Evolutionary conservation across 495 filamentous ascomycete species (phyloP), one percentile per base, ranked within the genome.

Genomic region (Penicillium paxilli): DNA sequence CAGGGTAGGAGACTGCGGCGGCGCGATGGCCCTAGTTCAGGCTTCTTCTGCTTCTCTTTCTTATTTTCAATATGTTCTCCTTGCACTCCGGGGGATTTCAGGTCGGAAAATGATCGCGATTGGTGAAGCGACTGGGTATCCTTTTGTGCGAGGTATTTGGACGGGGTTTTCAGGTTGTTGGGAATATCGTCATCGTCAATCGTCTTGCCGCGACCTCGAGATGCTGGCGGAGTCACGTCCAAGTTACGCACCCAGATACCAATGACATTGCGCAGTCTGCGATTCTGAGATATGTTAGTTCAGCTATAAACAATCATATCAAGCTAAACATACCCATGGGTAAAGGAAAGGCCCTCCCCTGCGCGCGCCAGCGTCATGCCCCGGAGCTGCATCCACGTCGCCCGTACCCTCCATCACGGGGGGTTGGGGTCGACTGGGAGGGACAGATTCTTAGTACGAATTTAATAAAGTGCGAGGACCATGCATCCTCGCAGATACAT

Each of bases 201-300:
- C 20, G 93, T 92, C 60, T 83, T 87, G 37, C 87, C 83, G 44
- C 83, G 83, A 47, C 81, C 71, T 37, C 83, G 76, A 12, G 66
- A 72, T 17, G 72, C 52, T 14, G 76, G 57, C 17, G 63, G 76
- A 20, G 70, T 70, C 44, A 92, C 83, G 49, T 84, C 81, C 30
- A 97, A 75, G 67, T 97, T 98, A 44, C 94, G 90, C 20, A 97
- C 72, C 42, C 88, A 92, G 44, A 98, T 85, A 47, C 89, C 91
- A 57, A 89, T 85, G 14, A 98, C 78, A 74, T 97, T 92, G 47
- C 94, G 85, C 23, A 98, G 79, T 67, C 87, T 92, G 59, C 92
- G 86, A 66, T 95, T 96, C 84, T 95, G 62, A 12, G 26, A 32
- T 8, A 17, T 9, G 22, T n/a, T 46, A 33, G 30, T 45, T 22